phyloP scores from a whole-genome alignment of 768 basidiomycete genomes.

The Rhodosporidiobolus odoratus region DNA sequence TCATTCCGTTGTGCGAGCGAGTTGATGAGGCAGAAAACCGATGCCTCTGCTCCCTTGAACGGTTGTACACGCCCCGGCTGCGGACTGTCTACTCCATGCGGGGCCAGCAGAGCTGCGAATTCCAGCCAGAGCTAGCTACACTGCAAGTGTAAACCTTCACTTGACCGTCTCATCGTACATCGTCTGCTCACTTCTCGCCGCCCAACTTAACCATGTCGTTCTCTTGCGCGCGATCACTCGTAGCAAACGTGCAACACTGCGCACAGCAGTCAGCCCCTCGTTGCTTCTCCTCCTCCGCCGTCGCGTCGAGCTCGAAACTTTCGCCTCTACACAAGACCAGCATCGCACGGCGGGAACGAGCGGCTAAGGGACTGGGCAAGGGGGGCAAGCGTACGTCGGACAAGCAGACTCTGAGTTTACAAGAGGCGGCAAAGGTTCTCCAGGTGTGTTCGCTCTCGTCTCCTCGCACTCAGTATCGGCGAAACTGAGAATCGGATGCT shows the following conservation, averaged over 20 bases:
- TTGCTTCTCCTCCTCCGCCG: conserved; percentile 7
- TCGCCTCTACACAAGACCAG: conserved; percentile 34
- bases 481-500: too few relatives aligned
- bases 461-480: not conserved
- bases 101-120: too few relatives aligned
- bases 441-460: conserved; percentile 10
- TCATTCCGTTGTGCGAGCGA: not conserved
- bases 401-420: conserved; percentile 40
- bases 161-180: not conserved
- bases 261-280: not conserved
- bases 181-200: not conserved
- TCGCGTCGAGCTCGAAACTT: conserved; percentile 10
- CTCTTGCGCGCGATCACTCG: conserved; percentile 1
- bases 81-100: too few relatives aligned
- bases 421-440: conserved; percentile 38
- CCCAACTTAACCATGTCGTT: conserved; percentile 9
- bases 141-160: too few relatives aligned
- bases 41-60: not conserved
- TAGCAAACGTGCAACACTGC: not conserved
- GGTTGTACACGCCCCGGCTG: too few relatives aligned
- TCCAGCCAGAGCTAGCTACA: too few relatives aligned
- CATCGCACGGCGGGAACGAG: conserved; percentile 22
- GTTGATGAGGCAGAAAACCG: not conserved
- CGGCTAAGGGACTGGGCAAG: conserved; percentile 16
- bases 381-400: conserved; percentile 19